A percentile compares a stretch with the other conserved stretches of the same genome.
Evolutionary conservation across 176 grass and related monocot genomes (phyloP).

Genomic region (Cenchrus americanus): DNA sequence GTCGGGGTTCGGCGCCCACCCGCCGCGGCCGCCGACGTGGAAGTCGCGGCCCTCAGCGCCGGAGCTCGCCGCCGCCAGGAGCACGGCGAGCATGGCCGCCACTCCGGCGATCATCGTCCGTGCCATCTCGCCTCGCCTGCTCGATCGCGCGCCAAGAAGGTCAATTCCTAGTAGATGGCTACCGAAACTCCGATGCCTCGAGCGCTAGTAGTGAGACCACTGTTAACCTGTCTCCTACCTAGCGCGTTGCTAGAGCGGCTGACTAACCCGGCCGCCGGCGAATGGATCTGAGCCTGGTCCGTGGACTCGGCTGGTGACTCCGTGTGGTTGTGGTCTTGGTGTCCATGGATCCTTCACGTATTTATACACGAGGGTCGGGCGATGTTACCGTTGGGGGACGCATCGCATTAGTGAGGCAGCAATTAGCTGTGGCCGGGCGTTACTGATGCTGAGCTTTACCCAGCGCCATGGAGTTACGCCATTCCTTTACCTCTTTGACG

Average conservation of each 20-base stretch:
- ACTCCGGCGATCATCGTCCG: background rate
- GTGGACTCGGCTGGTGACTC: background rate
- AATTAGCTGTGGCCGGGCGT: slow-evolving; percentile 40
- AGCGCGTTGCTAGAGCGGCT: background rate
- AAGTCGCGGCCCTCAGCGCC: slow-evolving; percentile 46
- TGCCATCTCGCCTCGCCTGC: background rate
- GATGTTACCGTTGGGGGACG: slow-evolving; percentile 37
- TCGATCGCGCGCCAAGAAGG: background rate
- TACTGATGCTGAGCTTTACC: slow-evolving; percentile 30
- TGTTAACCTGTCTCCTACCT: background rate
- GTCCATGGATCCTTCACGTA: background rate
- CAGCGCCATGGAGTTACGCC: background rate
- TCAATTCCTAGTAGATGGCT: background rate
- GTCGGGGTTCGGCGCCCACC: slow-evolving; percentile 56
- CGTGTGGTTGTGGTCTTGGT: background rate
- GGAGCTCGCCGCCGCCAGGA: slow-evolving; percentile 21
- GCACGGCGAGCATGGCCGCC: background rate
- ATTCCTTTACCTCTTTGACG: background rate
- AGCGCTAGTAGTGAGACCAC: background rate
- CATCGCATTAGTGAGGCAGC: slow-evolving; percentile 21
- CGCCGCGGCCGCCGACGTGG: slow-evolving; percentile 59
- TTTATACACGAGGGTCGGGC: background rate
- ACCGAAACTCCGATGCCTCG: background rate
- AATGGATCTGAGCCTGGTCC: background rate
- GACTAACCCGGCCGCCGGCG: background rate